phyloP scores from a whole-genome alignment of 169 alveolate genomes.

The Plasmodium gonderi region DNA sequence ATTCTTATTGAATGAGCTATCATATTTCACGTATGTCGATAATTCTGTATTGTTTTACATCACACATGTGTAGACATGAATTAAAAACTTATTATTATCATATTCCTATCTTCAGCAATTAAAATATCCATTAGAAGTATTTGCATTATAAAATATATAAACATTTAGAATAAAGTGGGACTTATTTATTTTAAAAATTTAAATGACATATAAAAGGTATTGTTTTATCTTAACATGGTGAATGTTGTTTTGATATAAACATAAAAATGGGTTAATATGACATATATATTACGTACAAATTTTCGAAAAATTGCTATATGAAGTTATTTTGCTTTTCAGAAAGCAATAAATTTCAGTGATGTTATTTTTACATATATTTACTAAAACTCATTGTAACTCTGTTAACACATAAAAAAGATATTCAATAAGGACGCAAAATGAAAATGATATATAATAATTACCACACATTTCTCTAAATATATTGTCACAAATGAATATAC shows the following conservation, averaged over 20 bases:
- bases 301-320: background rate
- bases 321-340: background rate
- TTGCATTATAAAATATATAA: background rate
- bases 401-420: background rate
- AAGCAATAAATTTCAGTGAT: background rate
- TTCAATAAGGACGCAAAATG: too few species aligned
- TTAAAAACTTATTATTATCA: background rate
- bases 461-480: background rate
- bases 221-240: background rate
- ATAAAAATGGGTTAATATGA: background rate
- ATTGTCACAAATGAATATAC: background rate
- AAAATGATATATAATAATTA: background rate
- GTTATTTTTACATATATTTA: background rate
- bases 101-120: background rate
- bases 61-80: background rate
- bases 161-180: background rate
- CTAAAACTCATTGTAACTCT: background rate
- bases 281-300: background rate
- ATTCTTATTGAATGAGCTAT: background rate
- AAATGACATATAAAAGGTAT: background rate
- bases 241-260: background rate
- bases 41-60: background rate
- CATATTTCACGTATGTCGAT: background rate
- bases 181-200: background rate
- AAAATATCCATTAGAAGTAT: too few species aligned